phyloP scores from a whole-genome alignment of 352 stramenopile genomes.

The Albugo laibachii region DNA sequence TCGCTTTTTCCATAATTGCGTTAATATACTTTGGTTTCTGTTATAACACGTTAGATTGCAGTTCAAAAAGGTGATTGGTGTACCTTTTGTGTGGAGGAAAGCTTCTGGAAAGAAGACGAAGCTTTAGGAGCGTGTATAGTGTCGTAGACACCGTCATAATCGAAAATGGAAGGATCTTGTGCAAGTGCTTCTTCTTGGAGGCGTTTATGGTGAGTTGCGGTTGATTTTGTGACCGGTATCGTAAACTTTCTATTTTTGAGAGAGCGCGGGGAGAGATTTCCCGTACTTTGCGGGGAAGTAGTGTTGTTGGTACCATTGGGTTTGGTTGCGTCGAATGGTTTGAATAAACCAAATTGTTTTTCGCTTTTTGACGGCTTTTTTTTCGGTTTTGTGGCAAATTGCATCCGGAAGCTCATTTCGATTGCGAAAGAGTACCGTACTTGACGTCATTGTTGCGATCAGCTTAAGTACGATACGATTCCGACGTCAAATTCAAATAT shows the following conservation, averaged over 20 bases:
- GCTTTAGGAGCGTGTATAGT: conserved; percentile 22
- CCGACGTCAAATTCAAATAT: too few relatives aligned
- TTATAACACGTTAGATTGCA: conserved; percentile 17
- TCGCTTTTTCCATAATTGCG: conserved; percentile 77
- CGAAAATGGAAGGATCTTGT: conserved; percentile 71
- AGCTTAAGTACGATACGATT: too few relatives aligned
- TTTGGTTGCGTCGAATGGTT: too few relatives aligned
- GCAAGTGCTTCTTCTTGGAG: conserved; percentile 31
- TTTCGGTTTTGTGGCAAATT: too few relatives aligned
- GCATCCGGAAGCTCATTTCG: too few relatives aligned
- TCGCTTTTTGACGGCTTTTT: too few relatives aligned
- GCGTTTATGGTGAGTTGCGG: conserved; percentile 18
- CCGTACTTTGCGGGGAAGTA: too few relatives aligned
- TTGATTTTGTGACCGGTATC: background rate
- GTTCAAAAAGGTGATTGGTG: conserved; percentile 12
- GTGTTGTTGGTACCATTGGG: too few relatives aligned
- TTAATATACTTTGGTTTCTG: conserved; percentile 75
- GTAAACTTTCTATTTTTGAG: background rate
- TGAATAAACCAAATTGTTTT: too few relatives aligned
- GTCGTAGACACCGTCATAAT: conserved; percentile 84
- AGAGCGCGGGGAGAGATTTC: background rate
- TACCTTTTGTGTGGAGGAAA: background rate
- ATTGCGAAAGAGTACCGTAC: too few relatives aligned
- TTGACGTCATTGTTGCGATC: too few relatives aligned
- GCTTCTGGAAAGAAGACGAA: too few relatives aligned